phyloP scores from a whole-genome alignment of 306 rosid genomes.

The Rubus idaeus region DNA sequence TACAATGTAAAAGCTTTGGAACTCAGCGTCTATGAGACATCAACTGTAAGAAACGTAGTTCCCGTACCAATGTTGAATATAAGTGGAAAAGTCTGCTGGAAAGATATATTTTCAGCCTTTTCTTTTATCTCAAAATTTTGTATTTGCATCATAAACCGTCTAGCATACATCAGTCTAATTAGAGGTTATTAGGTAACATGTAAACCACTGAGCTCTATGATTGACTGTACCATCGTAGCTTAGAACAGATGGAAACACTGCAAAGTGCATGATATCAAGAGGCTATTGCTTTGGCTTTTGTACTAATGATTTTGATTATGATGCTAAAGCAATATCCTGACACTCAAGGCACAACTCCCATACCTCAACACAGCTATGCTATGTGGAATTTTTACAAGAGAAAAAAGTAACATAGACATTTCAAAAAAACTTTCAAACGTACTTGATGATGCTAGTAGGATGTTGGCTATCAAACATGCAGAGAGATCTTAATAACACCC shows the following conservation, averaged over 20 bases:
- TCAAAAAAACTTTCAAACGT: not conserved
- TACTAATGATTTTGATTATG: not conserved
- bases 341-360: too few species aligned
- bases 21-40: not conserved
- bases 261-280: not conserved
- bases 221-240: not conserved
- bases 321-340: not conserved
- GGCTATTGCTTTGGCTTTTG: not conserved
- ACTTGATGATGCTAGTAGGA: constrained; percentile 2
- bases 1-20: not conserved
- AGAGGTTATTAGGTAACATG: too few species aligned
- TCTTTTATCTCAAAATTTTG: too few species aligned
- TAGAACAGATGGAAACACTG: not conserved
- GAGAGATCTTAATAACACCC: not conserved
- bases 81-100: not conserved
- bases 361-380: not conserved
- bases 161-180: too few species aligned
- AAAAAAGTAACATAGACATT: not conserved
- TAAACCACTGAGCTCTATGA: too few species aligned
- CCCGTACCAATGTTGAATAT: not conserved
- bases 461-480: constrained; percentile 10
- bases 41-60: not conserved
- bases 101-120: not conserved
- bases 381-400: not conserved
- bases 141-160: not conserved